A percentile compares a stretch with the other conserved stretches of the same genome.
Conservation (phyloP, 345 rosid genomes). For the Hibiscus mutabilis region DNA sequence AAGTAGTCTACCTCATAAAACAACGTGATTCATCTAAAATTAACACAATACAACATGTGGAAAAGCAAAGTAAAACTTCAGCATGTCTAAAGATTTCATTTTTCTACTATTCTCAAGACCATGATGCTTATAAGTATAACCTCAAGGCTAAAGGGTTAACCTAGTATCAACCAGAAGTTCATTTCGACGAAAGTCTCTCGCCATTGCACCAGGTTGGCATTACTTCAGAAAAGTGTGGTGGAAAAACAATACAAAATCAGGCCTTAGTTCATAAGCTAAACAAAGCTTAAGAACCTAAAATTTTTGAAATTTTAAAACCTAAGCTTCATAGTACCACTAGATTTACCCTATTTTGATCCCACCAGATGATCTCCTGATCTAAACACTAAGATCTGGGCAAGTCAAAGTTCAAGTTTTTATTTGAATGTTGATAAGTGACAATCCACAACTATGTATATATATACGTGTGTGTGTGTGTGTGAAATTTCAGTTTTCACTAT, state of each 20-base stretch:
- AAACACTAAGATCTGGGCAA: not conserved
- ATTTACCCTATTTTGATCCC: not conserved
- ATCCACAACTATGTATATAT: not conserved
- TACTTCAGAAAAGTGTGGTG: too few species aligned
- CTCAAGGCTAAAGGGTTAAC: too few species aligned
- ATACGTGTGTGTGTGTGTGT: constrained; percentile 37
- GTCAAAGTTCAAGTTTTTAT: not conserved
- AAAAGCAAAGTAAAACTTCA: too few species aligned
- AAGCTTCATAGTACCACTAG: not conserved
- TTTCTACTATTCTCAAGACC: too few species aligned
- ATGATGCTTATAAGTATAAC: too few species aligned
- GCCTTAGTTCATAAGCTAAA: not conserved
- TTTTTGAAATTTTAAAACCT: not conserved
- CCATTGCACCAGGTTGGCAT: too few species aligned
- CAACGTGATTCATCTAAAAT: too few species aligned
- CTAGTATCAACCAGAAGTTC: too few species aligned
- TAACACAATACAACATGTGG: too few species aligned
- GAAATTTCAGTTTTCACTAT: not conserved
- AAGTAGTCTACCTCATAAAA: not conserved
- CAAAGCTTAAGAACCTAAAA: not conserved
- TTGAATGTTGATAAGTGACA: not conserved
- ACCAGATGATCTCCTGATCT: not conserved
- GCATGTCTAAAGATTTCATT: too few species aligned
- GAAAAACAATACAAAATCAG: too few species aligned
- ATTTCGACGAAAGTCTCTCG: too few species aligned